phyloP scores from a whole-genome alignment of 164 flowering plant genomes.

The Aristolochia contorta region DNA sequence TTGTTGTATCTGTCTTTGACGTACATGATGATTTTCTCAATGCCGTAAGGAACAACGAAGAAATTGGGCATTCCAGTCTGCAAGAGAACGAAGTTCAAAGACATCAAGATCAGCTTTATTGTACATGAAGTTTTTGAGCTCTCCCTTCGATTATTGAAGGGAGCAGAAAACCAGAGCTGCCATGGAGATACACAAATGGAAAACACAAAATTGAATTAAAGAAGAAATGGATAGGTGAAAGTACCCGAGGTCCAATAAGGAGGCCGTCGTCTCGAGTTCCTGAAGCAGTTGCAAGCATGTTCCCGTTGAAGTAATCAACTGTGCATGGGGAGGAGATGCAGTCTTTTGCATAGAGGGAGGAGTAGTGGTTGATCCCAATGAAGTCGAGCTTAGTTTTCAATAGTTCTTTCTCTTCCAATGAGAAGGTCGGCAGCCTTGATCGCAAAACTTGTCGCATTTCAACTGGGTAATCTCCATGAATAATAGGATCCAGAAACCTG shows the following conservation, averaged over 20 bases:
- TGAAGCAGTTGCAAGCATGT: not conserved
- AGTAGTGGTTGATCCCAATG: slow-evolving; percentile 20
- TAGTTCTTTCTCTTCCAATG: slow-evolving; percentile 14
- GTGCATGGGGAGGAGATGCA: slow-evolving; percentile 8
- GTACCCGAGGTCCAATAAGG: slow-evolving; percentile 12
- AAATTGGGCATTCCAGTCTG: not conserved
- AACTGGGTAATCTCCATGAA: slow-evolving; percentile 31
- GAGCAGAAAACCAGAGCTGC: too few relatives aligned
- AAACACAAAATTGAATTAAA: not conserved
- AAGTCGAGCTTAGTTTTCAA: slow-evolving; percentile 25
- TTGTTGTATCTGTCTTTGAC: slow-evolving; percentile 16
- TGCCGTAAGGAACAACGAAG: not conserved
- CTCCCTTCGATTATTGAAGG: not conserved
- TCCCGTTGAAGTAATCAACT: not conserved
- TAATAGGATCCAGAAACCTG: slow-evolving; percentile 28
- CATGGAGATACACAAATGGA: not conserved
- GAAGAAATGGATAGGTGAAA: not conserved
- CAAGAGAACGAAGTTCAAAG: not conserved
- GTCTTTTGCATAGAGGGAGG: slow-evolving; percentile 13
- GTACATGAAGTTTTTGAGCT: not conserved
- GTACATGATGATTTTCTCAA: not conserved
- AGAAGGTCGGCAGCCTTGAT: slow-evolving; percentile 17
- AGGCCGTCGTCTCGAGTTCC: slow-evolving; percentile 12
- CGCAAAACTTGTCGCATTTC: slow-evolving; percentile 25
- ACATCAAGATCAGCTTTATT: not conserved